phyloP scores from a whole-genome alignment of 2,329 filamentous ascomycete species.

The Nothophoma quercina region DNA sequence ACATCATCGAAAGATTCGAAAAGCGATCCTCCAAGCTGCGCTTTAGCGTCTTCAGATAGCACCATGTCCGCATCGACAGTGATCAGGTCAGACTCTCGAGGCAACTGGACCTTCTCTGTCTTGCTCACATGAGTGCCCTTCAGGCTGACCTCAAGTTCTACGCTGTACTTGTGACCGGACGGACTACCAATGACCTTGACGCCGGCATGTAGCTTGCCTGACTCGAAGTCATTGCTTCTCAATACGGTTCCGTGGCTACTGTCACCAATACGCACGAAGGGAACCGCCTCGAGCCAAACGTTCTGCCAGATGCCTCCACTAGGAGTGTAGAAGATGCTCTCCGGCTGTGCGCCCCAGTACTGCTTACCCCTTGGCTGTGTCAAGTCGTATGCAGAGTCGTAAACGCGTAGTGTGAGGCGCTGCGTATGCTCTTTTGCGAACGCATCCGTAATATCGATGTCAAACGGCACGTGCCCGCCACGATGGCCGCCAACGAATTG shows the following conservation, averaged over 20 bases:
- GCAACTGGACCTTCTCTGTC: constrained; percentile 53
- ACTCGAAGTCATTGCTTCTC: constrained; percentile 61
- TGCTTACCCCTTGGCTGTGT: constrained; percentile 73
- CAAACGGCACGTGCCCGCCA: constrained; percentile 66
- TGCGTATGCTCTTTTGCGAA: constrained; percentile 29
- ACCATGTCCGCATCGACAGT: constrained; percentile 59
- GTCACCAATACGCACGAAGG: constrained; percentile 61
- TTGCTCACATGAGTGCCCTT: constrained; percentile 58
- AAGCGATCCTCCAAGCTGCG: constrained; percentile 49
- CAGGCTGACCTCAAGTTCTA: constrained; percentile 64
- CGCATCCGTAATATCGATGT: constrained; percentile 64
- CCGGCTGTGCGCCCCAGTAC: constrained; percentile 68
- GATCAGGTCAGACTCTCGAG: constrained; percentile 59
- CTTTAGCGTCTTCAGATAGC: constrained; percentile 53
- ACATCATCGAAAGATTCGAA: constrained; percentile 13
- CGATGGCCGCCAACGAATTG: constrained; percentile 62
- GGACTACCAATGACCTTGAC: constrained; percentile 60
- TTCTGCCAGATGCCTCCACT: constrained; percentile 66
- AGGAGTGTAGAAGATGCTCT: constrained; percentile 67
- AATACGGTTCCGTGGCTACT: constrained; percentile 67
- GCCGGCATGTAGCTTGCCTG: constrained; percentile 59
- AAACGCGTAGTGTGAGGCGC: constrained; percentile 64
- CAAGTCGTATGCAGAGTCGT: constrained; percentile 70
- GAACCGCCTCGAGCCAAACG: constrained; percentile 66
- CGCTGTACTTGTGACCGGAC: constrained; percentile 55